These are phyloP conservation scores for Ogataea siamensis DNA, from an alignment of 805 yeast species.

Conservation along the genomic window DNA sequence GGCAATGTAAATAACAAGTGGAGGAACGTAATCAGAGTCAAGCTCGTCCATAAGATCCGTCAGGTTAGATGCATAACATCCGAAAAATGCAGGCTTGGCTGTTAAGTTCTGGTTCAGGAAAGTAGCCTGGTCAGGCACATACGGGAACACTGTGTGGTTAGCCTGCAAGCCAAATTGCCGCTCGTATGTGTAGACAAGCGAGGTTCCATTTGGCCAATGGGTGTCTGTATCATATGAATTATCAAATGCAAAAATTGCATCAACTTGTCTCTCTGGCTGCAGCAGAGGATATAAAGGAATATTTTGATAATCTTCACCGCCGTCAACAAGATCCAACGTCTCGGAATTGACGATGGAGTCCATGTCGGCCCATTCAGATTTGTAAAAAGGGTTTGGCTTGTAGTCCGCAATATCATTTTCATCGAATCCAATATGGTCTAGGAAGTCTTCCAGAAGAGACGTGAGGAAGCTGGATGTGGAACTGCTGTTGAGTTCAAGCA, in stretches of 20 bases:
- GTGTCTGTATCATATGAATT: constrained; percentile 62
- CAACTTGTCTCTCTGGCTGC: constrained; percentile 59
- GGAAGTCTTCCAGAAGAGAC: constrained; percentile 43
- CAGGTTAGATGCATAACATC: constrained; percentile 68
- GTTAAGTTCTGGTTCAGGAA: constrained; percentile 61
- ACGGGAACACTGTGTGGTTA: constrained; percentile 67
- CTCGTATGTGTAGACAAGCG: constrained; percentile 53
- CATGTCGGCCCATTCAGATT: constrained; percentile 38
- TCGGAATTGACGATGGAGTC: constrained; percentile 39
- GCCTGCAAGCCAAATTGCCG: constrained; percentile 57
- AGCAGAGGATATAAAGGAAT: constrained; percentile 66
- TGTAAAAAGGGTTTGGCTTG: constrained; percentile 68
- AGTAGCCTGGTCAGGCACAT: constrained; percentile 69
- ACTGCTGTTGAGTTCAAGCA: constrained; percentile 56
- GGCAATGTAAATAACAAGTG: constrained; percentile 75
- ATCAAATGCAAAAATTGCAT: constrained; percentile 63
- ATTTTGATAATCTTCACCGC: constrained; percentile 76
- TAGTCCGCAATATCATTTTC: constrained; percentile 70
- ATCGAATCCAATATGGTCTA: constrained; percentile 40
- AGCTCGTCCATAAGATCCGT: constrained; percentile 46
- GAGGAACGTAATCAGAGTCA: constrained; percentile 48
- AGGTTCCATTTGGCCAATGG: constrained; percentile 67
- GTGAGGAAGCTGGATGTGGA: constrained; percentile 46
- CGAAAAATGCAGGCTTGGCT: constrained; percentile 74
- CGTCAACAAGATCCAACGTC: constrained; percentile 63